phyloP scores from a whole-genome alignment of 805 yeast genomes.

The Spathaspora gorwiae region DNA sequence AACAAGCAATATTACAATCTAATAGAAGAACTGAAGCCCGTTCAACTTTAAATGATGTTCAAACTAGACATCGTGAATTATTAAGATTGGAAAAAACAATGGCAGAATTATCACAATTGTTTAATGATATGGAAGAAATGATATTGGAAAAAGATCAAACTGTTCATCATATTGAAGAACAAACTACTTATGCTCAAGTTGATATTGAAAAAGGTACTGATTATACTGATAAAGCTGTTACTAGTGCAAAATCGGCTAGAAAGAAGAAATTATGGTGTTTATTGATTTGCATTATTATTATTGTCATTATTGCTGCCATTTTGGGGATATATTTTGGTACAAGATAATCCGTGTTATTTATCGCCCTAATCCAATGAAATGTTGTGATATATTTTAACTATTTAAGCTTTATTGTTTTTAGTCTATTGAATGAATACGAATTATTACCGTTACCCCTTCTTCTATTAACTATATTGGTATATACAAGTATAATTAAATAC shows the following conservation, averaged over 20 bases:
- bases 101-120: constrained; percentile 91
- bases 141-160: constrained; percentile 93
- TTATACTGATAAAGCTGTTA: constrained; percentile 86
- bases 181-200: constrained; percentile 76
- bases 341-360: constrained; percentile 5
- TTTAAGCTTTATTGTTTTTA: too few relatives aligned
- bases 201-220: constrained; percentile 94
- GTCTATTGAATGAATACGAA: too few relatives aligned
- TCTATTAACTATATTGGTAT: too few relatives aligned
- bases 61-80: constrained; percentile 90
- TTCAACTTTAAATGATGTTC: constrained; percentile 92
- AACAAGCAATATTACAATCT: constrained; percentile 83
- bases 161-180: constrained; percentile 76
- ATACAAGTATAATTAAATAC: too few relatives aligned
- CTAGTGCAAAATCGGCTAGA: constrained; percentile 84
- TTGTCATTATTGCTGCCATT: constrained; percentile 62
- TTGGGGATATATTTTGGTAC: constrained; percentile 58
- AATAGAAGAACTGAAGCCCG: constrained; percentile 93
- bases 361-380: background rate
- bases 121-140: constrained; percentile 93
- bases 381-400: too few relatives aligned
- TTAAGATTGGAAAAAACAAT: constrained; percentile 91
- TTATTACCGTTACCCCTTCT: too few relatives aligned
- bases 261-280: constrained; percentile 85
- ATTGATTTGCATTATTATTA: constrained; percentile 54